Evolutionary conservation across 139 green algal genomes (phyloP), one percentile per base, ranked within the genome.

Genomic region (Marvania coccoides): DNA sequence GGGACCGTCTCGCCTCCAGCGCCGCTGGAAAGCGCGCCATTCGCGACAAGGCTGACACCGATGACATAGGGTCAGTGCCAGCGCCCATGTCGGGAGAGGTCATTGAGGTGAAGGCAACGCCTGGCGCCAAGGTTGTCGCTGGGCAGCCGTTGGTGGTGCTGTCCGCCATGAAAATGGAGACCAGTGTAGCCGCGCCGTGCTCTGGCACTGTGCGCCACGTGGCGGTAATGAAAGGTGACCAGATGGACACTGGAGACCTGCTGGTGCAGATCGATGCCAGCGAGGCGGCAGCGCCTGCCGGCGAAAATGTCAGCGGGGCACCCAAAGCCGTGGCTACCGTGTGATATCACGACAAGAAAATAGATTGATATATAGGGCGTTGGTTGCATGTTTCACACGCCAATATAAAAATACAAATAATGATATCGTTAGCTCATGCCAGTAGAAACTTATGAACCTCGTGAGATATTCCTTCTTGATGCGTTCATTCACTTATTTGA

Each of bases 101-200:
- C 29, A 77, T 97, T 28, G 90, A 97, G 23, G 81, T 92, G 26
- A 70, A 71, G 47, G 63, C 48, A 19, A 69, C 69, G 71, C 61
- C 74, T 24, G 78, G 85, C 33, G 31, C 62, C 2, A n/a, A 58
- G 2, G 87, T 95, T 14, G 72, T 80, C 36, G 85, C 89, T 23
- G 91, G 91, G 6, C 76, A 93, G 77, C 56, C 84, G 63, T 72
- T 97, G 48, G 84, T 87, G 34, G 78, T 97, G 40, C 81, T 97
- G 70, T 83, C 70, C 33, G 92, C 91, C 7, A 97, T 97, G 91
- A 97, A 97, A 81, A 97, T 97, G 91, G 91, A 97, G 82, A 97
- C 91, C 0, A 82, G 77, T 7, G 85, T 97, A n/a, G 79, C 75
- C 13, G 83, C 88, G 29, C 89, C 90, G 1, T 71, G 81, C 9